These are phyloP conservation scores for Aspergillus thermomutatus DNA, from an alignment of 2,329 filamentous ascomycete species.

Conservation along the genomic window DNA sequence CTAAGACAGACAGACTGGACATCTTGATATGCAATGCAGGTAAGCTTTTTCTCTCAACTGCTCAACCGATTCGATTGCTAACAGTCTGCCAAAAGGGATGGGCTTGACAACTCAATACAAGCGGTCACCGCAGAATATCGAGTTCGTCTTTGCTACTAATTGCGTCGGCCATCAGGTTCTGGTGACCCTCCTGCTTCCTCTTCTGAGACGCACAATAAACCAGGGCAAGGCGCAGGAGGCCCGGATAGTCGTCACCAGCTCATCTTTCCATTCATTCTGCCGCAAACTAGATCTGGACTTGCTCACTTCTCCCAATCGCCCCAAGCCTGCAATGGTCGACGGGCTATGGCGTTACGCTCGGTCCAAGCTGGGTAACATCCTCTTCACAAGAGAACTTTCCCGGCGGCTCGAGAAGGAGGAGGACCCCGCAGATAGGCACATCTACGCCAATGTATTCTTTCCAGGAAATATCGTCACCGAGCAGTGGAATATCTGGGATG, in stretches of 20 bases:
- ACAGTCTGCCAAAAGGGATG: constrained; percentile 10
- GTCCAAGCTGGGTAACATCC: constrained; percentile 32
- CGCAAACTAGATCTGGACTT: constrained; percentile 22
- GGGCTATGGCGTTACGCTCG: constrained; percentile 30
- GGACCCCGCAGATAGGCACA: constrained; percentile 15
- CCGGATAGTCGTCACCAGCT: constrained; percentile 45
- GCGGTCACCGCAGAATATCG: constrained; percentile 40
- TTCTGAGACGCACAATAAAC: constrained; percentile 18
- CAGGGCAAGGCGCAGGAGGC: constrained; percentile 31
- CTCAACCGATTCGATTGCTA: neutral
- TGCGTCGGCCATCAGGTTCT: constrained; percentile 52
- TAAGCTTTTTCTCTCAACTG: constrained; percentile 6
- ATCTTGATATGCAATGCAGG: constrained; percentile 33
- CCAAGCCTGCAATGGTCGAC: constrained; percentile 22
- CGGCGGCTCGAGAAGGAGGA: constrained; percentile 18
- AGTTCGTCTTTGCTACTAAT: constrained; percentile 49
- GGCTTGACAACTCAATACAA: constrained; percentile 19
- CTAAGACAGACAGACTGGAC: constrained; percentile 24
- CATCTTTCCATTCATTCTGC: constrained; percentile 27
- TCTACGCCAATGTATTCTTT: constrained; percentile 32
- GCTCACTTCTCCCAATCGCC: constrained; percentile 18
- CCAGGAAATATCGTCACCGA: constrained; percentile 33
- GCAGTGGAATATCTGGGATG: constrained; percentile 28
- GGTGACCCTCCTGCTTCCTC: constrained; percentile 45
- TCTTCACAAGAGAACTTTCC: constrained; percentile 29